Base-by-base conservation (phyloP, 2,329 filamentous ascomycete genomes). In the Pezicula carpinea region DNA sequence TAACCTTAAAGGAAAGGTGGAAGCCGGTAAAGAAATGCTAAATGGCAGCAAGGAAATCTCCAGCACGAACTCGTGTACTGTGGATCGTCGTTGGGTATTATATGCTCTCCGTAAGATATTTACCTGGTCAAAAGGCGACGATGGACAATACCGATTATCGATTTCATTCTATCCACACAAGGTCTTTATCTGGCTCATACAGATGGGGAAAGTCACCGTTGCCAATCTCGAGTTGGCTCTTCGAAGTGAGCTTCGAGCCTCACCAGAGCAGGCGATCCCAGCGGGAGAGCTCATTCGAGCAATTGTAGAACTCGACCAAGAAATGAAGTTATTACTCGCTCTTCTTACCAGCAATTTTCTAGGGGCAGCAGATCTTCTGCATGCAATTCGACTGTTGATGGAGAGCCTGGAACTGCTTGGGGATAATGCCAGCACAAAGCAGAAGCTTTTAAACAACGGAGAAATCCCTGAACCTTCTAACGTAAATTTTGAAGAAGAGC, bases 331-430 rank as follows among this genome's bases (percentile, higher is more conserved):
- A 2, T 71, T 90, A 33, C 73, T 83, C 36, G 77, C 76, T 46
- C 80, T 88, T 49, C 69, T 91, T 6, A 77, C 79, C 33, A 75
- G 76, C 5, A 85, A 84, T 6, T 79, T 80, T 56, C 73, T 89
- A 15, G 79, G 81, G 3, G 72, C 85, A 34, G 68, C 75, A 3
- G 86, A 90, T 60, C 71, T 90, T 5, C 73, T 89, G 2, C 70
- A 83, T 47, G 78, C 82, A 4, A 77, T 90, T 44, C 77, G 80
- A 44, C 67, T 78, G 2, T 70, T 90, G 14, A 85, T 90, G 70
- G 74, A 79, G 39, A 89, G 82, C 55, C 74, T 91, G 34, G 83
- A 85, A 50, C 64, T 82, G n/a, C 45, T 63, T 21, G 60, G 55
- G 29, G 57, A 61, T 15, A 52, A 52, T 40, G 21, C 53, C 11